Base-by-base conservation (phyloP, 495 filamentous ascomycete genomes). In the Annulohypoxylon maeteangense region DNA sequence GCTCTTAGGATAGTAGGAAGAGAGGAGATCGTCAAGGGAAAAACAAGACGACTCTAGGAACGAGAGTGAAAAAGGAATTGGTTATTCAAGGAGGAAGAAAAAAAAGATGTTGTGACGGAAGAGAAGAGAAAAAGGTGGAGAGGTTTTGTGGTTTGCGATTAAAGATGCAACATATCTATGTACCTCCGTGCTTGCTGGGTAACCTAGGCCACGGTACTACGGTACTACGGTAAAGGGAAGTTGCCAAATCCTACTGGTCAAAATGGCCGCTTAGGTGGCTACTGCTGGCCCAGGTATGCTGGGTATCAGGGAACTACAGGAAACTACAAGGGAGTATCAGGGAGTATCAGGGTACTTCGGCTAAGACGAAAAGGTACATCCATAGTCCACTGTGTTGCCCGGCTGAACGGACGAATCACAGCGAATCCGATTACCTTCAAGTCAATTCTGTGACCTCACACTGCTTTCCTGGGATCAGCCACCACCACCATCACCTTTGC, bases 321-420 rank as follows among this genome's bases (percentile, higher is more conserved):
- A 34, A 61, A 61, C 65, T 62, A 69, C 51, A 22, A 58, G 66
- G 71, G 67, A 44, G 63, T 50, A 58, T 47, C 38, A 63, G 40
- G 45, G 62, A 53, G 71, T 66, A 69, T 62, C 23, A 63, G 67
- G 71, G 71, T 74, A 74, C 71, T 74, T 74, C 71, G 71, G 71
- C 63, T 74, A 74, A 67, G 67, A 70, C 67, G 53, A 67, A 53
- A 36, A 71, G 72, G 70, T 72, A 72, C 67, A 48, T 71, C 63
- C 65, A 57, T 61, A 22, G 55, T 56, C 48, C 22, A 68, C 68
- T 48, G 62, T 64, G 47, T 68, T 55, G 57, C 68, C 68, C 74
- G 75, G 70, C 51, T 74, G 62, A 76, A 72, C 61, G 75, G 75
- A 71, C 75, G 68, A 78, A 78, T 78, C 75, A 78, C 59, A 70